Percentiles rank a stretch among this genome's conserved stretches.
These are phyloP conservation scores for Polyporus tsugae DNA, from an alignment of 1,284 basidiomycete genomes.

Conservation along the genomic window DNA sequence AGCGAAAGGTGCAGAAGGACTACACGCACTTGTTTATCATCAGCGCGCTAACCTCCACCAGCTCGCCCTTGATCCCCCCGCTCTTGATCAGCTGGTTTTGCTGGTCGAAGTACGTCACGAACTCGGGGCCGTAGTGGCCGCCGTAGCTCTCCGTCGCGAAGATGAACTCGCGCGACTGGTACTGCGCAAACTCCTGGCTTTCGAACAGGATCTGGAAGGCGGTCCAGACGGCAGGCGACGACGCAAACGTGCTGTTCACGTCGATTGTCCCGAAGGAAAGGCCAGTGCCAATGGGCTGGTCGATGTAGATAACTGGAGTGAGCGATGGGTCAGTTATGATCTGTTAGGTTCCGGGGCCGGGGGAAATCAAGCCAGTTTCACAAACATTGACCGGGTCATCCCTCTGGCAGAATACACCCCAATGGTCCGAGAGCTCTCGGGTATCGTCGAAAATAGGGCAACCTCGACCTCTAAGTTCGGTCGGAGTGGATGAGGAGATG, in stretches of 20 bases:
- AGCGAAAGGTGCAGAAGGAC: background rate
- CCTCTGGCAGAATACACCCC: too few relatives aligned
- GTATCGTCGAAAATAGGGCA: too few relatives aligned
- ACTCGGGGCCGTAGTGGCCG: slow-evolving; percentile 72
- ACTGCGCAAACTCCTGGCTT: slow-evolving; percentile 65
- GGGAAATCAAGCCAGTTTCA: too few relatives aligned
- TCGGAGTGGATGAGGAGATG: too few relatives aligned
- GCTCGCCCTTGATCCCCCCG: slow-evolving; percentile 46
- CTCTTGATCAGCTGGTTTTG: slow-evolving; percentile 66
- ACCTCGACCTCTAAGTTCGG: too few relatives aligned
- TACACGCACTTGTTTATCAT: slow-evolving; percentile 50
- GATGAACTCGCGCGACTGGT: slow-evolving; percentile 68
- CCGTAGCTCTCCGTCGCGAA: slow-evolving; percentile 74
- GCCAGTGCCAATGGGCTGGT: slow-evolving; percentile 77
- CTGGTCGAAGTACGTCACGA: slow-evolving; percentile 70
- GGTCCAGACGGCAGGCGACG: slow-evolving; percentile 64
- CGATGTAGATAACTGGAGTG: slow-evolving; percentile 56
- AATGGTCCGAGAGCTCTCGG: too few relatives aligned
- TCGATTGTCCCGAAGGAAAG: slow-evolving; percentile 68
- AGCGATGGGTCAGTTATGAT: background rate
- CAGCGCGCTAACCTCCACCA: slow-evolving; percentile 51
- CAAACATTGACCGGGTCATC: too few relatives aligned
- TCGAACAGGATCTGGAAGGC: slow-evolving; percentile 76
- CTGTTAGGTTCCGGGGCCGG: background rate
- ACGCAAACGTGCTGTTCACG: slow-evolving; percentile 61